These are phyloP conservation scores for Haplosporangium sp. DNA, from an alignment of 371 early-diverging fungal species.

Conservation along the genomic window DNA sequence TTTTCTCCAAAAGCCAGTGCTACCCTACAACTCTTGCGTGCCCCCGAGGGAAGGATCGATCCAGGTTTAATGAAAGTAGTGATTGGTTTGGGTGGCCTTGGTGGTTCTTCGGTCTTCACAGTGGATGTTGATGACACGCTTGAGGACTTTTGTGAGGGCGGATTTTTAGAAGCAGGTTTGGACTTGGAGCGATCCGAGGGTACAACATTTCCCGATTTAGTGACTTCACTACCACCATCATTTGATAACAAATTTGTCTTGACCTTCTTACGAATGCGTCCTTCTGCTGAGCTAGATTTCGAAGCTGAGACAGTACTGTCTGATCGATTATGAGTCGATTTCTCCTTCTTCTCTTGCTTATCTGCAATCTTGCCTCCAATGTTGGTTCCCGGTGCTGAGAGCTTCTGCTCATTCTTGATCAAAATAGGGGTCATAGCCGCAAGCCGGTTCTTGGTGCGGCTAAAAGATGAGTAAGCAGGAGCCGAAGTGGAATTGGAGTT, in stretches of 20 bases:
- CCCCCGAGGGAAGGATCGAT: slow-evolving; percentile 23
- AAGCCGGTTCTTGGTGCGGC: slow-evolving; percentile 39
- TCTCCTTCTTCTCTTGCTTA: slow-evolving; percentile 25
- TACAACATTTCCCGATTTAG: not conserved
- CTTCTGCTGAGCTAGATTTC: slow-evolving; percentile 5
- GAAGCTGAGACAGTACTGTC: slow-evolving; percentile 4
- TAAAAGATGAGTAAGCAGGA: slow-evolving; percentile 41
- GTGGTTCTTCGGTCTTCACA: slow-evolving; percentile 13
- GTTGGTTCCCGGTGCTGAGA: not conserved
- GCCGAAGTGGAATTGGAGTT: slow-evolving; percentile 15
- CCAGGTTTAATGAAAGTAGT: slow-evolving; percentile 43
- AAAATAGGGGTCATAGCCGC: not conserved
- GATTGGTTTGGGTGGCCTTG: slow-evolving; percentile 38
- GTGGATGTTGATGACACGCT: not conserved
- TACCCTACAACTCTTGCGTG: slow-evolving; percentile 53
- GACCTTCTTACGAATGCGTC: slow-evolving; percentile 23
- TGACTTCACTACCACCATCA: not conserved
- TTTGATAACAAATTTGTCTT: not conserved
- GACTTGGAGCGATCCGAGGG: not conserved
- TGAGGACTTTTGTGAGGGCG: slow-evolving; percentile 4
- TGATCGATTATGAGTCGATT: slow-evolving; percentile 13
- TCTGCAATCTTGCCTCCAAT: not conserved
- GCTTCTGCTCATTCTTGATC: not conserved
- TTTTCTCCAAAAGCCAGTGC: slow-evolving; percentile 66
- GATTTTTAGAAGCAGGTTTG: not conserved